These are phyloP conservation scores for Neurospora sp. DNA, from an alignment of 495 filamentous ascomycete species.

Conservation along the genomic window DNA sequence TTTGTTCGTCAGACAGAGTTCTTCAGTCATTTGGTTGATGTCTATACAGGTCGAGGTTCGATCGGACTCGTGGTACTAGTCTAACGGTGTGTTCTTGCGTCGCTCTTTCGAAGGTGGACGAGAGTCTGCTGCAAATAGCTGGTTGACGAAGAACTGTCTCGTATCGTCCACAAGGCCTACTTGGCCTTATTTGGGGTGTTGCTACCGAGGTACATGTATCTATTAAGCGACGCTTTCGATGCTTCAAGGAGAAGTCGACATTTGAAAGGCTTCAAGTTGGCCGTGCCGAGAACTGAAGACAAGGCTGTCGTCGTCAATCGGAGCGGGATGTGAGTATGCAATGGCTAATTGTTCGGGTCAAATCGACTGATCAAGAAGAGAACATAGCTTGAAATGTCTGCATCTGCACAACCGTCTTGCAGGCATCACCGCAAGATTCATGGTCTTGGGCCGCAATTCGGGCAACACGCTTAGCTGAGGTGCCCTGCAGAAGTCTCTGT, in stretches of 20 bases:
- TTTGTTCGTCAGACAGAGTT: not conserved
- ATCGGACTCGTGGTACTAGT: not conserved
- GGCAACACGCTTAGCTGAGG: not conserved
- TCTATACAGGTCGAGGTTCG: not conserved
- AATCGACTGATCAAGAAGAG: not conserved
- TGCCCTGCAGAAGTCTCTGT: not conserved
- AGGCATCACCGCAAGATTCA: not conserved
- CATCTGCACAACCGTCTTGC: not conserved
- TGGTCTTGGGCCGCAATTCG: not conserved
- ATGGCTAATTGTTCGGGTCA: not conserved
- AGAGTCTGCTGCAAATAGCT: not conserved
- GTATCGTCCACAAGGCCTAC: not conserved
- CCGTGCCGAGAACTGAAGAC: not conserved
- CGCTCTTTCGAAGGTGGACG: not conserved
- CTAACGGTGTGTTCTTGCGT: not conserved
- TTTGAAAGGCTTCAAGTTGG: not conserved
- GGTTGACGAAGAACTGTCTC: not conserved
- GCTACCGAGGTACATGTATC: not conserved
- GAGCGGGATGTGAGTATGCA: not conserved
- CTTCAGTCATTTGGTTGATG: not conserved
- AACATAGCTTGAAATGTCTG: not conserved
- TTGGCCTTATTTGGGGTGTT: not conserved
- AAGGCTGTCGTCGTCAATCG: not conserved
- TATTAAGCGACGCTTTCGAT: not conserved
- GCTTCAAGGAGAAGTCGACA: not conserved